Evolutionary conservation across 371 early-diverging fungal genomes (phyloP), one percentile per base, ranked within the genome.

Genomic region (Rhizopus arrhizus): DNA sequence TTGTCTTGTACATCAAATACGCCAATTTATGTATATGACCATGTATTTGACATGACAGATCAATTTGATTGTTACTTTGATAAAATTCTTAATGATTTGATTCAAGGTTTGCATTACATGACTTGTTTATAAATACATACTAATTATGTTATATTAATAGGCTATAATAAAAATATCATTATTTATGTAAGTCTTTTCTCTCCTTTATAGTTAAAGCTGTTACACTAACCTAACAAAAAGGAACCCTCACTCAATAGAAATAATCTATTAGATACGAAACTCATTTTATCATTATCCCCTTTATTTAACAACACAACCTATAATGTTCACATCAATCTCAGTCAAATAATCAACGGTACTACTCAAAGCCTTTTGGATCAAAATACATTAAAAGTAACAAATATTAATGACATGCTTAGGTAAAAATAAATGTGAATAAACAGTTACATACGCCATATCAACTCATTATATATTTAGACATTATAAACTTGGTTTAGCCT

Each of bases 101-200:
- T 47, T 3, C 28, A 43, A 53, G 64, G 64, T 63, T 49, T 40
- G 10, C 28, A 34, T 10, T 32, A 28, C 31, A 7, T n/a, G 29
- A 42, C 12, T 13, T 10, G 16, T 41, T 13, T 34, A 33, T 13
- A 28, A 33, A 10, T 31, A 35, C 41, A 12, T 40, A 15, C 11
- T 29, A 22, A 48, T 38, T 32, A 10, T 16, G 6, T 38, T 55
- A n/a, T 43, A 43, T 29, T n/a, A 47, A 33, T 57, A 63, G 63
- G 58, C 22, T 33, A 63, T 10, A 41, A 58, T 47, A 7, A 47
- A 32, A 58, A 52, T 53, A 7, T 63, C 6, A 28, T 58, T 22
- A 46, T 58, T 29, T 53, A 53, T 63, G 64, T 63, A 51, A 46
- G 62, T 51, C 35, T 51, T 22, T 22, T 22, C 32, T 31, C 43